Percentiles rank a stretch among this genome's conserved stretches.
Evolutionary conservation across 2,329 filamentous ascomycete genomes (phyloP).

Genomic region (Hymenoscyphus infarciens): DNA sequence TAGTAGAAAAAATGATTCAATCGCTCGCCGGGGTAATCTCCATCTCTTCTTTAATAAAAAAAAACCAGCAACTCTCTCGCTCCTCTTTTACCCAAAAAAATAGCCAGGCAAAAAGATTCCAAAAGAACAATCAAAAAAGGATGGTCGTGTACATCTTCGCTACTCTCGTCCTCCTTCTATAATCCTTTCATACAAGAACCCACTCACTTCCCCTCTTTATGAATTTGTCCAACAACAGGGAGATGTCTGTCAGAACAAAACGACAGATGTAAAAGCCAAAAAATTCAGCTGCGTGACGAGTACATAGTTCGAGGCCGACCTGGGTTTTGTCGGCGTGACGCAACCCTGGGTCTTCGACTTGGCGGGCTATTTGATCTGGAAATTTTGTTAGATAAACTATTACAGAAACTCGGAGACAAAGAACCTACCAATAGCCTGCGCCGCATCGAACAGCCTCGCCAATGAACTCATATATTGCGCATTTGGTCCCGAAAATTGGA

Average conservation of each 20-base stretch:
- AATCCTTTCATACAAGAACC: constrained; percentile 53
- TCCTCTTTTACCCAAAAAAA: too few species aligned
- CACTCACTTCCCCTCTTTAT: constrained; percentile 96
- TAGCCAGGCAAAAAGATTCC: too few species aligned
- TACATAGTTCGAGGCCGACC: constrained; percentile 89
- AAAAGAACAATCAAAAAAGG: background rate
- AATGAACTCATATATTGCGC: constrained; percentile 88
- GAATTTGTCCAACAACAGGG: constrained; percentile 88
- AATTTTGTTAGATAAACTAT: constrained; percentile 27
- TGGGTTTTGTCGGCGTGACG: constrained; percentile 90
- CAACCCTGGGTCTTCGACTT: constrained; percentile 91
- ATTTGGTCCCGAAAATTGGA: constrained; percentile 78
- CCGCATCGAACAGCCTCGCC: constrained; percentile 87
- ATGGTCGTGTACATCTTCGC: background rate
- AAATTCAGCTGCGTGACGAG: constrained; percentile 91
- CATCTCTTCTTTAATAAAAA: too few species aligned
- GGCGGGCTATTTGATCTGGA: constrained; percentile 87
- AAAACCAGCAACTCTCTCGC: too few species aligned
- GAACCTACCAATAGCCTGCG: constrained; percentile 80
- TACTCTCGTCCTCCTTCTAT: background rate
- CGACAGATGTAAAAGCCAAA: constrained; percentile 96
- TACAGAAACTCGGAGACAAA: background rate
- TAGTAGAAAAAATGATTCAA: too few species aligned
- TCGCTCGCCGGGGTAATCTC: too few species aligned
- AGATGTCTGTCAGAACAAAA: constrained; percentile 85